Evolutionary conservation across 305 asterid species (phyloP).

Genomic region (Fraxinus platypoda): DNA sequence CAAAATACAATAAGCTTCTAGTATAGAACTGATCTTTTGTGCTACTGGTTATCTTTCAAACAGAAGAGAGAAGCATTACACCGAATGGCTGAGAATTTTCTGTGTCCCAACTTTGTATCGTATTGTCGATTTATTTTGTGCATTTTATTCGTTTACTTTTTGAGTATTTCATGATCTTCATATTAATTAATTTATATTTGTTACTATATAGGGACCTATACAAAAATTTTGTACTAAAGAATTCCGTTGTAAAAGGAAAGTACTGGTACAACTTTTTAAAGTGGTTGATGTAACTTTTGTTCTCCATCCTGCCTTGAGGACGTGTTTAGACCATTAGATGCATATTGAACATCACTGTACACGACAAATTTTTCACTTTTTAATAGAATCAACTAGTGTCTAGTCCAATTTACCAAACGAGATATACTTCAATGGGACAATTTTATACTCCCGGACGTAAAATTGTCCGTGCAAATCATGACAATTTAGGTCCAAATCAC

Average conservation of each 20-base stretch:
- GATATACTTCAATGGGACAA: background rate
- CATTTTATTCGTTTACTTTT: background rate
- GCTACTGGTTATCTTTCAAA: background rate
- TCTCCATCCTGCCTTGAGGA: background rate
- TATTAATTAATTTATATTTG: background rate
- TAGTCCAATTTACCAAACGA: background rate
- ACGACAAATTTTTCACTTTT: background rate
- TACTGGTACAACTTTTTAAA: background rate
- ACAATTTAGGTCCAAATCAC: background rate
- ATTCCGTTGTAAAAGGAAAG: background rate
- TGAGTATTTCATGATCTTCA: background rate
- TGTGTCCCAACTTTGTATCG: slow-evolving; percentile 25
- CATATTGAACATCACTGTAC: background rate
- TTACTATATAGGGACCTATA: background rate
- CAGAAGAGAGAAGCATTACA: slow-evolving; percentile 19
- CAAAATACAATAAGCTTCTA: slow-evolving; percentile 61
- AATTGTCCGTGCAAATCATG: background rate
- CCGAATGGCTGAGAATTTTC: background rate
- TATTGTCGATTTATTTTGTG: background rate
- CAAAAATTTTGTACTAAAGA: background rate
- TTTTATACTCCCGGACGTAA: background rate
- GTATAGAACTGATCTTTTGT: slow-evolving; percentile 12
- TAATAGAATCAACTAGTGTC: background rate
- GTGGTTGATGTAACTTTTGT: background rate
- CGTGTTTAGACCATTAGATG: background rate